Percentiles rank a stretch among this genome's conserved stretches.
Evolutionary conservation across 352 stramenopile species (phyloP).

Genomic region (Globisporangium mamillatum): DNA sequence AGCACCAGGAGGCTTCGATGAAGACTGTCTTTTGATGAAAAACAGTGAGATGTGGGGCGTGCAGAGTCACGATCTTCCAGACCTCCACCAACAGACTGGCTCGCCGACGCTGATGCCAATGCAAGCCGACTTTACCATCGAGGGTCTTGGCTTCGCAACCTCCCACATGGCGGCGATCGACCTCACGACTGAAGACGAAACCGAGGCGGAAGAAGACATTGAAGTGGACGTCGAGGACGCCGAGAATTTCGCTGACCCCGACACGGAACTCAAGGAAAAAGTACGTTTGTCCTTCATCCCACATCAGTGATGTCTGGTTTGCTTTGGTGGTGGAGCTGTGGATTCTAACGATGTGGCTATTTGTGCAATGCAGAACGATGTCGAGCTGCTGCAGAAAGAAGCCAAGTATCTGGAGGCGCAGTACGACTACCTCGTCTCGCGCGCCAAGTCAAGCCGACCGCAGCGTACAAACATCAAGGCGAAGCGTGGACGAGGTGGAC

Average conservation of each 20-base stretch:
- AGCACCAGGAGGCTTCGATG: slow-evolving; percentile 29
- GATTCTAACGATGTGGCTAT: background rate
- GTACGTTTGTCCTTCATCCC: slow-evolving; percentile 19
- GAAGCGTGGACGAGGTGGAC: slow-evolving; percentile 31
- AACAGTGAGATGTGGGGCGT: slow-evolving; percentile 5
- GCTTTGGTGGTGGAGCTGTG: too few species aligned
- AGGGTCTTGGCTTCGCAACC: slow-evolving; percentile 6
- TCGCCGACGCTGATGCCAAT: slow-evolving; percentile 2
- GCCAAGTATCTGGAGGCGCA: slow-evolving; percentile 69
- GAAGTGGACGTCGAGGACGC: slow-evolving; percentile 22
- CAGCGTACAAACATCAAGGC: slow-evolving; percentile 45
- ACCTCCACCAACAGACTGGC: too few species aligned
- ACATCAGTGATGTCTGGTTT: too few species aligned
- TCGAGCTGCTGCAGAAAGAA: slow-evolving; percentile 63
- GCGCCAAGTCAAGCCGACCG: slow-evolving; percentile 37
- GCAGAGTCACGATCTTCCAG: background rate
- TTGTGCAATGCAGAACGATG: slow-evolving; percentile 36
- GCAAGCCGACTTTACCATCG: background rate
- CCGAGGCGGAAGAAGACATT: slow-evolving; percentile 21
- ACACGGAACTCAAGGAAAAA: slow-evolving; percentile 17
- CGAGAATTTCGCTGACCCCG: slow-evolving; percentile 9
- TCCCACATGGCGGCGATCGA: slow-evolving; percentile 20
- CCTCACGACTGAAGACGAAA: slow-evolving; percentile 34
- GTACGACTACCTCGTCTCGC: slow-evolving; percentile 58
- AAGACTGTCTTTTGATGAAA: slow-evolving; percentile 27